Conservation (phyloP, 805 yeast species). For the Metschnikowia lunata region DNA sequence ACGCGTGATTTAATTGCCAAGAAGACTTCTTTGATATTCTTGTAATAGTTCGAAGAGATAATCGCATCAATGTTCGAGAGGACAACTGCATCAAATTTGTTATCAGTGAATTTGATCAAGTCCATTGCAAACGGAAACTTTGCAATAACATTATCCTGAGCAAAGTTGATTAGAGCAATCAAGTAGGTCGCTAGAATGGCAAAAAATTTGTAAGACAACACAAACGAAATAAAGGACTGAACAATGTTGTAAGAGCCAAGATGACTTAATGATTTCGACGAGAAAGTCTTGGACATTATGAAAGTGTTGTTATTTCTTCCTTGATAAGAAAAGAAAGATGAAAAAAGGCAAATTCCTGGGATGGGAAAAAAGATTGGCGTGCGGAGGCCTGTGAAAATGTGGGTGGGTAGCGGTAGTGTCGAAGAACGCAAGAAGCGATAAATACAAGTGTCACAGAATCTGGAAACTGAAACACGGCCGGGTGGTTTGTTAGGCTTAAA, state of each 20-base stretch:
- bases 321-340: conserved; percentile 1
- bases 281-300: conserved; percentile 22
- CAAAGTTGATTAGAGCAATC: conserved; percentile 18
- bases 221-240: conserved; percentile 17
- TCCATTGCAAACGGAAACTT: conserved; percentile 18
- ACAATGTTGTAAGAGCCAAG: conserved; percentile 30
- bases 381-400: neutral
- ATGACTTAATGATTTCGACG: conserved; percentile 32
- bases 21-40: conserved; percentile 6
- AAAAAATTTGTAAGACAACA: conserved; percentile 25
- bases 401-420: conserved; percentile 1
- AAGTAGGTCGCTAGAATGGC: conserved; percentile 22
- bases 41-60: conserved; percentile 11
- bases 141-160: conserved; percentile 22
- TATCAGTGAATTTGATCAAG: conserved; percentile 21
- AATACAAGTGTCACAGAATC: neutral
- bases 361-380: neutral
- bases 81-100: conserved; percentile 21
- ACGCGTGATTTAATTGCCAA: conserved; percentile 9
- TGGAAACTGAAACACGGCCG: conserved; percentile 3
- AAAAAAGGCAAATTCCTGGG: neutral
- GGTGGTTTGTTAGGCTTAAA: neutral
- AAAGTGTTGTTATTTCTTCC: neutral
- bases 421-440: no score
- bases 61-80: conserved; percentile 22